These are phyloP conservation scores for Boletus subparvulus DNA, from an alignment of 768 basidiomycete genomes.

Conservation along the genomic window DNA sequence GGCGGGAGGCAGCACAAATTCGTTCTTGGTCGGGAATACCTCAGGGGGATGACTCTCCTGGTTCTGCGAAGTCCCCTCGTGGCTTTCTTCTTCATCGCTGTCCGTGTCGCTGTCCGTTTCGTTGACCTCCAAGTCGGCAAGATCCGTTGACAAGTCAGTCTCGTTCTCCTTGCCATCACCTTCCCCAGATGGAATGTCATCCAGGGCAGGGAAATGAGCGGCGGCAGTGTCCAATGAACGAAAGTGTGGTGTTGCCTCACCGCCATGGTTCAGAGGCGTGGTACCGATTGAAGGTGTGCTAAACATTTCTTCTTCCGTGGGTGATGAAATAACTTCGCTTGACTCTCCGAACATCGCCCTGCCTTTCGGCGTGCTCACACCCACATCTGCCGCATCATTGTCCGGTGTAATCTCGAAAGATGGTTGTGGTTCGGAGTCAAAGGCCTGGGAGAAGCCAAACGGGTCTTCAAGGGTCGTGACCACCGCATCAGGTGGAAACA, in stretches of 20 bases:
- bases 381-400: conserved; percentile 21
- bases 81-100: conserved; percentile 44
- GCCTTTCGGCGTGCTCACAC: conserved; percentile 21
- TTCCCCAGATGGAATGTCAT: conserved; percentile 24
- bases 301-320: conserved; percentile 53
- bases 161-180: conserved; percentile 36
- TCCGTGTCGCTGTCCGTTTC: conserved; percentile 57
- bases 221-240: conserved; percentile 28
- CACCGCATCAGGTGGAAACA: conserved; percentile 4
- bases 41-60: conserved; percentile 21
- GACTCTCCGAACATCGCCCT: conserved; percentile 13
- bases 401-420: conserved; percentile 20
- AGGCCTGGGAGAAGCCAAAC: conserved; percentile 47
- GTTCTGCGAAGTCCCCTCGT: conserved; percentile 24
- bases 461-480: conserved; percentile 41
- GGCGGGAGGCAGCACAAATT: neutral
- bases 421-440: conserved; percentile 15
- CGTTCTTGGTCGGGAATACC: conserved; percentile 14
- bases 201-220: conserved; percentile 40
- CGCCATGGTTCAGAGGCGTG: conserved; percentile 22
- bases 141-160: conserved; percentile 52
- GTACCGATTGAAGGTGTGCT: conserved; percentile 56
- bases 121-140: conserved; percentile 58
- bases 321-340: conserved; percentile 25
- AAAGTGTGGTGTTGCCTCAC: conserved; percentile 15